Conservation (phyloP, 2,329 filamentous ascomycete genomes). For the Triangularia setosa region DNA sequence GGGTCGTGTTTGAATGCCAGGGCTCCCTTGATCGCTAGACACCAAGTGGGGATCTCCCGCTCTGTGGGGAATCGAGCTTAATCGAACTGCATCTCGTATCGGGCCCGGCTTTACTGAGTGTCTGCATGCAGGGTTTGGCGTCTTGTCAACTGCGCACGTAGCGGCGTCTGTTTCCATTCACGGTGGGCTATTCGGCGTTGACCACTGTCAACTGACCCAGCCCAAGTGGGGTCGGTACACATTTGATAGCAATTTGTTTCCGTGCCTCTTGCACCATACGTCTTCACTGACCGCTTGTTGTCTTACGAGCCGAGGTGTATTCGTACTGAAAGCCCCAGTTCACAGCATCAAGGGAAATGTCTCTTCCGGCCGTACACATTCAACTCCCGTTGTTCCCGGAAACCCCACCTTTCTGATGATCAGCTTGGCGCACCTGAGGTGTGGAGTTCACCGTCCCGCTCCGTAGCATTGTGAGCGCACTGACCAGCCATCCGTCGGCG, state of each 20-base stretch:
- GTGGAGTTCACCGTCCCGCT: background rate
- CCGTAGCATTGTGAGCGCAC: background rate
- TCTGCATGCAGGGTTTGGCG: background rate
- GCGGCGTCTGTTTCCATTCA: background rate
- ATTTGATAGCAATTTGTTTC: background rate
- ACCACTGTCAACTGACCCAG: background rate
- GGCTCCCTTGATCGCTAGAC: background rate
- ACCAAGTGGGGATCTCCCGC: background rate
- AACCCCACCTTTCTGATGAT: background rate
- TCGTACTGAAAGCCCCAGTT: too few species aligned
- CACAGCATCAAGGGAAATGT: background rate
- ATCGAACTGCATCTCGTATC: background rate
- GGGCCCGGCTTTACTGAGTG: background rate
- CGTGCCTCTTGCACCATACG: background rate
- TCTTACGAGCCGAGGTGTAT: background rate
- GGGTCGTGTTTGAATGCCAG: background rate
- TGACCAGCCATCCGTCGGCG: background rate
- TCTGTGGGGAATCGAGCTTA: background rate
- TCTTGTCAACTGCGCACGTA: background rate
- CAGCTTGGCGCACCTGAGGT: background rate
- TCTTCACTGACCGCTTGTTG: background rate
- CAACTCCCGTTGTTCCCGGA: background rate
- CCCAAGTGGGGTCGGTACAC: background rate
- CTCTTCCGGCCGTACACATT: background rate
- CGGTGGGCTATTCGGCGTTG: background rate